These are phyloP conservation scores for Cinnamomum chago DNA, from an alignment of 164 flowering plant genomes.

Conservation along the genomic window DNA sequence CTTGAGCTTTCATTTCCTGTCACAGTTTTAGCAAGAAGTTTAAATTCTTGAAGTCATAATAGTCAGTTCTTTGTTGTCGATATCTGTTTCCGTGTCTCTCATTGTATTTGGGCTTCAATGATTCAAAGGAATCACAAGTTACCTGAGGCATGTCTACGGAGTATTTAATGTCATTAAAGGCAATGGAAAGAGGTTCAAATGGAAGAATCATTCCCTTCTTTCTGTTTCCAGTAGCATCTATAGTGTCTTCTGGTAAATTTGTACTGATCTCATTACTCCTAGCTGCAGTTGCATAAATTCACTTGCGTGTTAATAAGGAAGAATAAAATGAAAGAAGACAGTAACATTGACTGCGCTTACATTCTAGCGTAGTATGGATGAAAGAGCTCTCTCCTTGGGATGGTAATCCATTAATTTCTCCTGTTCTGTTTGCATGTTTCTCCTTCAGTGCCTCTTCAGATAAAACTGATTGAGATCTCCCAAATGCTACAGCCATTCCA, in stretches of 20 bases:
- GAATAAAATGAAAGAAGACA: neutral
- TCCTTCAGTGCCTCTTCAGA: conserved; percentile 25
- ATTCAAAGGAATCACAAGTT: neutral
- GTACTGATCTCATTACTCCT: neutral
- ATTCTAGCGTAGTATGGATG: neutral
- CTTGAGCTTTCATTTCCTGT: conserved; percentile 45
- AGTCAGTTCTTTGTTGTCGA: neutral
- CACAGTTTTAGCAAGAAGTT: neutral
- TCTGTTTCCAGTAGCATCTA: conserved; percentile 9
- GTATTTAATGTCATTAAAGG: conserved; percentile 56
- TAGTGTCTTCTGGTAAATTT: neutral
- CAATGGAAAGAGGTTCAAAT: conserved; percentile 50
- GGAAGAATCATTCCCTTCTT: conserved; percentile 72
- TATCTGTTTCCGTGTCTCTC: neutral
- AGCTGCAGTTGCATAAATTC: neutral
- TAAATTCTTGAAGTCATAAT: no score
- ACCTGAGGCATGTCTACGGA: conserved; percentile 43
- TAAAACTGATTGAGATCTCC: conserved; percentile 20
- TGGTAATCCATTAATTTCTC: conserved; percentile 14
- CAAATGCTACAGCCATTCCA: conserved; percentile 27
- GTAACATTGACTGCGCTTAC: neutral
- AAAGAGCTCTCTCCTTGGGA: conserved; percentile 3
- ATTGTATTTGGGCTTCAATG: no score
- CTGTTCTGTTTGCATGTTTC: conserved; percentile 12
- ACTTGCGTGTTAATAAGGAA: no score